These are phyloP conservation scores for Wickerhamomyces subpelliculosus DNA, from an alignment of 805 yeast species.

Conservation along the genomic window DNA sequence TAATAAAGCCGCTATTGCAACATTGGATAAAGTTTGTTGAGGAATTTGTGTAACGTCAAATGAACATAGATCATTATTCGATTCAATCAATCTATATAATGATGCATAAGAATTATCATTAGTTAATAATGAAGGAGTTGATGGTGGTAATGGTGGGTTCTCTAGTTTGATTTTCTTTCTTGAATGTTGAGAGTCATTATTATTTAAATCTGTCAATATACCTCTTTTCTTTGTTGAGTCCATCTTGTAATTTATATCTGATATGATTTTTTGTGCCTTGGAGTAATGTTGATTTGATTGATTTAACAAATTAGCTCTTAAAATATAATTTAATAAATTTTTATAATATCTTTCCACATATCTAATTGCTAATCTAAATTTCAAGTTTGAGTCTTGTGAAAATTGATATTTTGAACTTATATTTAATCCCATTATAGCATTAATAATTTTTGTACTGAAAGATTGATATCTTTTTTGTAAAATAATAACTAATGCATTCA, in stretches of 20 bases:
- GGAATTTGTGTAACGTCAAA: conserved; percentile 71
- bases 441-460: conserved; percentile 45
- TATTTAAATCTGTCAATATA: conserved; percentile 14
- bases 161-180: conserved; percentile 16
- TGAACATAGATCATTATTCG: conserved; percentile 50
- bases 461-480: conserved; percentile 61
- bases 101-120: conserved; percentile 46
- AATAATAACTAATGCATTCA: conserved; percentile 57
- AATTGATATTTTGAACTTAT: conserved; percentile 46
- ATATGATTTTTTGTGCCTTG: conserved; percentile 14
- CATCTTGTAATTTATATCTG: conserved; percentile 16
- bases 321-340: conserved; percentile 34
- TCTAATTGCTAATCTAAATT: conserved; percentile 48
- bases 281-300: conserved; percentile 11
- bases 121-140: conserved; percentile 28
- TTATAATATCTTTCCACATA: conserved; percentile 57
- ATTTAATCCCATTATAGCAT: conserved; percentile 54
- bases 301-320: conserved; percentile 26
- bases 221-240: conserved; percentile 21
- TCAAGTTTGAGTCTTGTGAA: conserved; percentile 29
- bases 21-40: conserved; percentile 51
- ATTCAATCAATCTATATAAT: conserved; percentile 60
- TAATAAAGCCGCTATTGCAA: conserved; percentile 61
- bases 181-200: conserved; percentile 25
- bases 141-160: conserved; percentile 15